These are phyloP conservation scores for Styphnolobium japonicum DNA, from an alignment of 306 rosid genomes.

Conservation along the genomic window DNA sequence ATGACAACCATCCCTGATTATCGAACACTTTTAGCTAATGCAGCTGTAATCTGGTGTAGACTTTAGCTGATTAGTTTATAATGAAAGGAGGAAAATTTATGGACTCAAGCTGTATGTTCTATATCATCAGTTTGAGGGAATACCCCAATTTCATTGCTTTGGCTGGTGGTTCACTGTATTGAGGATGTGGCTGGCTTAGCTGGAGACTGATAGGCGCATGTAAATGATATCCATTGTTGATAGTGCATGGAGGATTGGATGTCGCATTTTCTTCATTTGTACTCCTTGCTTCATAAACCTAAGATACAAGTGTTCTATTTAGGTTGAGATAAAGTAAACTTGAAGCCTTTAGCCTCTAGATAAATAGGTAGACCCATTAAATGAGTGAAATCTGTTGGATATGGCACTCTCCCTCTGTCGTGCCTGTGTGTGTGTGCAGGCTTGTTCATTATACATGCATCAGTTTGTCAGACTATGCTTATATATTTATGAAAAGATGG, in stretches of 20 bases:
- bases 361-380: background rate
- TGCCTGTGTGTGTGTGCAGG: background rate
- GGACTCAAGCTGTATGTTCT: background rate
- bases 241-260: constrained; percentile 31
- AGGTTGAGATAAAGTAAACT: constrained; percentile 13
- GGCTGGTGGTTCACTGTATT: constrained; percentile 41
- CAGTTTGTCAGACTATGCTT: background rate
- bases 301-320: constrained; percentile 29
- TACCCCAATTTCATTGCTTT: constrained; percentile 70
- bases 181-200: constrained; percentile 72
- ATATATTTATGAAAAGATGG: background rate
- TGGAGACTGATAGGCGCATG: constrained; percentile 57
- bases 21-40: constrained; percentile 38
- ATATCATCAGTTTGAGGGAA: constrained; percentile 28
- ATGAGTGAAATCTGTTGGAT: constrained; percentile 1
- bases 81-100: background rate
- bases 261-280: constrained; percentile 37
- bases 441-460: constrained; percentile 12
- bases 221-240: constrained; percentile 45
- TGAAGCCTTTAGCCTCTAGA: constrained; percentile 19
- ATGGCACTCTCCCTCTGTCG: background rate
- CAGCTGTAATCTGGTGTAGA: constrained; percentile 65
- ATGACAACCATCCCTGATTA: constrained; percentile 24
- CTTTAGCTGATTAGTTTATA: background rate
- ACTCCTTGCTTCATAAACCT: constrained; percentile 54